Conservation (phyloP, 2,329 filamentous ascomycete species). For the Fusarium sp. region DNA sequence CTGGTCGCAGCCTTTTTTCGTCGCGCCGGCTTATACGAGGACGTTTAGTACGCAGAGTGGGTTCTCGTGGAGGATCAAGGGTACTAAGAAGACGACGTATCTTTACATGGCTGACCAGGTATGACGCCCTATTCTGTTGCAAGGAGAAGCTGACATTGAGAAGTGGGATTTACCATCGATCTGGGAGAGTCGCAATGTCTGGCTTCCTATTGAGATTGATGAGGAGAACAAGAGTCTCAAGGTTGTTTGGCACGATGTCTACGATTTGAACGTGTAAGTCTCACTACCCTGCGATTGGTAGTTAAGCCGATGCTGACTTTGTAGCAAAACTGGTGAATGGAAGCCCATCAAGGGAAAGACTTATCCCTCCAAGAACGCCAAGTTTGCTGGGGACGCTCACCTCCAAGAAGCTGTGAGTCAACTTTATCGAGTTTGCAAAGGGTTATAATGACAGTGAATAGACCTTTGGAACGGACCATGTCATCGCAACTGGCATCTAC, state of each 20-base stretch:
- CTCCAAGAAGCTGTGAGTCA: constrained; percentile 57
- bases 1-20: constrained; percentile 61
- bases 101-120: constrained; percentile 57
- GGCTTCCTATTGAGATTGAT: constrained; percentile 61
- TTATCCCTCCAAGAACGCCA: constrained; percentile 55
- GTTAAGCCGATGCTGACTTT: neutral
- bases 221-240: constrained; percentile 57
- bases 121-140: neutral
- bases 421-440: accelerated
- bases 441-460: neutral
- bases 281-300: accelerated
- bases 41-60: constrained; percentile 62
- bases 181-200: constrained; percentile 64
- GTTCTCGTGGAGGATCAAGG: constrained; percentile 56
- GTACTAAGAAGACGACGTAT: constrained; percentile 56
- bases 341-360: constrained; percentile 56
- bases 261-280: constrained; percentile 57
- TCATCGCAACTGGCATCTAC: constrained; percentile 60
- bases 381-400: constrained; percentile 53
- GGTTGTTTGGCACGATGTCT: constrained; percentile 62
- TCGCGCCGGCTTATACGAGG: constrained; percentile 57
- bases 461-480: constrained; percentile 54
- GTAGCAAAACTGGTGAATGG: constrained; percentile 55
- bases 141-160: neutral
- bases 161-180: constrained; percentile 60